Base-by-base conservation (phyloP, 2,329 filamentous ascomycete genomes). In the Plenodomus biglobosus region DNA sequence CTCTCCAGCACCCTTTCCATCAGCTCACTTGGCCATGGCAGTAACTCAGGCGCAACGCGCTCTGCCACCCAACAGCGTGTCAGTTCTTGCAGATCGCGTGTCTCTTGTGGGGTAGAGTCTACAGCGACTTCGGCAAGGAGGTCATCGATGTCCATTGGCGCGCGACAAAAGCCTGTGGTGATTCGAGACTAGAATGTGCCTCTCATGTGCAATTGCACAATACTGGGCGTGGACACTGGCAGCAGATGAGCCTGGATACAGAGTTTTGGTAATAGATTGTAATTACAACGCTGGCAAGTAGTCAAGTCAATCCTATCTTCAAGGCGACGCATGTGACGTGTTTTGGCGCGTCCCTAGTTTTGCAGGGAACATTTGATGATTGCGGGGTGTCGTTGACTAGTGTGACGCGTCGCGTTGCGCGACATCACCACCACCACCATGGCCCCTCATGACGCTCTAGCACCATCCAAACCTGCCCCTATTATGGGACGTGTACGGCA, bases 61-160 rank as follows among this genome's bases (percentile, higher is more conserved):
- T 99, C 95, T 37, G 92, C 90, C 38, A 96, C 84, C 92, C 92
- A 99, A 63, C 86, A 87, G 64, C 92, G 87, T 60, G 92, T 96
- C 60, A 99, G 77, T 44, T 88, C 84, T 71, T 96, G 91, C 59
- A 97, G 80, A 73, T 97, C 92, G 64, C 85, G 80, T 36, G 80
- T 85, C 61, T 84, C 81, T 42, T 75, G 74, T 2, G 84, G 82
- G 30, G 76, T 56, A 0, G 66, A 64, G n/a, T 70, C 69, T 41
- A 68, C 68, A 10, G 74, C 69, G 24, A 80, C 75, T 34, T 78
- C 76, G 53, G 77, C 76, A 58, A 80, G 75, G 52, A 81, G 78
- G 65, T 81, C 78, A 56, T 75, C 71, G 53, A 79, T 79, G 50
- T 79, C 75, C 73, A 76, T 76, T 30, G 42, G 49, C 34, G 13